Conservation (phyloP, 2,329 filamentous ascomycete species). For the Triangularia setosa region DNA sequence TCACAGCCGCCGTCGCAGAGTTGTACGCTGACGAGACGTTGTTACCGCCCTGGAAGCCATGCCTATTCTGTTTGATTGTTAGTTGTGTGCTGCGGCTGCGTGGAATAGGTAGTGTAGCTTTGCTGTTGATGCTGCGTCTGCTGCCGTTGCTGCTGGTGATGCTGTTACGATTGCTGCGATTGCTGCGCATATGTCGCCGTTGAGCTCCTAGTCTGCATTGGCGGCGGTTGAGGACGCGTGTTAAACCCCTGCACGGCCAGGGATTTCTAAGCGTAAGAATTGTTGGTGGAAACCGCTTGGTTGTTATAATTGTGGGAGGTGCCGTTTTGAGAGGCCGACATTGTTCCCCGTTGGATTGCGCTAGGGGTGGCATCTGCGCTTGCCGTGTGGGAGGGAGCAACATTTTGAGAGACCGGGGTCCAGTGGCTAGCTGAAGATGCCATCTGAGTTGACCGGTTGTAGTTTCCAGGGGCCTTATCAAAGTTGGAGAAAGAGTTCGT, state of each 20-base stretch:
- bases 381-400: constrained; percentile 29
- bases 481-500: constrained; percentile 26
- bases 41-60: constrained; percentile 24
- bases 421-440: constrained; percentile 13
- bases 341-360: constrained; percentile 24
- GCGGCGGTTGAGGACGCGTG: constrained; percentile 27
- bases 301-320: constrained; percentile 30
- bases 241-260: constrained; percentile 24
- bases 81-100: constrained; percentile 29
- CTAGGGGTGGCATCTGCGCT: constrained; percentile 23
- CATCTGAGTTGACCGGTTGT: constrained; percentile 21
- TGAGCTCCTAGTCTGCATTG: constrained; percentile 24
- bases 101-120: constrained; percentile 21
- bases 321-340: constrained; percentile 26
- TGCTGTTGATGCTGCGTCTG: constrained; percentile 26
- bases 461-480: constrained; percentile 16
- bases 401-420: constrained; percentile 25
- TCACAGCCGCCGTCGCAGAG: constrained; percentile 12
- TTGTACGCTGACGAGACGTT: constrained; percentile 24
- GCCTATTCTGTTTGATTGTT: constrained; percentile 35
- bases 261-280: constrained; percentile 22
- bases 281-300: constrained; percentile 23
- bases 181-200: constrained; percentile 30
- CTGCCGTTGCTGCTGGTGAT: constrained; percentile 13
- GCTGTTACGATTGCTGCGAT: constrained; percentile 15